Base-by-base conservation (phyloP, 805 yeast genomes). In the Barnettozyma pratensis region DNA sequence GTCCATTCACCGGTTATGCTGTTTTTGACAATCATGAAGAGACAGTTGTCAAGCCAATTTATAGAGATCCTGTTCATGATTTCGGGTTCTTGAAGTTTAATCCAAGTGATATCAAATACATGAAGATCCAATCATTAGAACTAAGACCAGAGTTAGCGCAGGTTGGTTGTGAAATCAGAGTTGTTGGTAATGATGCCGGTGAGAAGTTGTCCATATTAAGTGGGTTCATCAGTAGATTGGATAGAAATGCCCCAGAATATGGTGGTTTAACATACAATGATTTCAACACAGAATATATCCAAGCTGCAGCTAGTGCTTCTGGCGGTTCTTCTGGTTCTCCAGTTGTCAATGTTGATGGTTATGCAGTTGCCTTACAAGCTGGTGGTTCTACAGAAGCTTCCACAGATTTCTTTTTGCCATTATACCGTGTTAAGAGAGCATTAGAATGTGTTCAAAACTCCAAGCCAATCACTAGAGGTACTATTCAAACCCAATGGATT, bases 251-350 rank as follows among this genome's bases (percentile, higher is more conserved):
- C 6, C 97, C 97, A 2, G 96, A 87, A 54, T 91, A 91, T 60
- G 97, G 97, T 43, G 81, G 81, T 29, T 71, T 86, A 61, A 83
- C 95, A 12, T 91, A 90, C 66, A 89, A 87, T 62, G 97, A 90
- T 71, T 90, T 89, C 75, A 89, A 90, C 64, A 89, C 96, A 1
- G 96, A 87, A 65, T 90, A 90, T 67, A 87, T 90, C 48, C 96
- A 90, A 68, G 97, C 97, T 1, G 97, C 97, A 7, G 97, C 97
- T 1, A 80, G 90, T 51, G 96, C 97, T 0, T 85, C 96, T 14
- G 97, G 97, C 31, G 97, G 97, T 3, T 89, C 96, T 4, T 84
- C 94, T 43, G 97, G 97, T 7, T 88, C 96, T 4, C 97, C 97
- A 0, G 97, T 91, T n/a, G 96, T 91, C 3, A 85, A 89, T 64